Evolutionary conservation across 2,329 filamentous ascomycete species (phyloP).

Genomic region (Alternaria tenuissima): DNA sequence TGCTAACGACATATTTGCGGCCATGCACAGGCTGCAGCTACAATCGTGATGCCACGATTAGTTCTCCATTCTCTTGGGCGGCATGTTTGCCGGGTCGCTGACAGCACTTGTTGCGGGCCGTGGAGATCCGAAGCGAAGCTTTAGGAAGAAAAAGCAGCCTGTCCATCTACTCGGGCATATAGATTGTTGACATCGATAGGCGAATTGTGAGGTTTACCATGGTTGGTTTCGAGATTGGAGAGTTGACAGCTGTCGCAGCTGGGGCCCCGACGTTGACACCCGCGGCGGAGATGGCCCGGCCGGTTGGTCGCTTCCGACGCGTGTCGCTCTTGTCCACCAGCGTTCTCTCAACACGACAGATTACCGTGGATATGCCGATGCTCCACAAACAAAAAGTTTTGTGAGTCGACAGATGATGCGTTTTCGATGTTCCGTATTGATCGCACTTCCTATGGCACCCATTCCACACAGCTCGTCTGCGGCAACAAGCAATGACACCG

Average conservation of each 20-base stretch:
- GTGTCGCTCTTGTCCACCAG: not conserved
- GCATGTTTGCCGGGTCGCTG: not conserved
- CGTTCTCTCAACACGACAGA: not conserved
- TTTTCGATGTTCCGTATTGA: not conserved
- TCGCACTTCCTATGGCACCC: not conserved
- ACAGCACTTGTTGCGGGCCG: slow-evolving; percentile 5
- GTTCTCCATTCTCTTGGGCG: not conserved
- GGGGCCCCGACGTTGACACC: not conserved
- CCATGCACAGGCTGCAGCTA: not conserved
- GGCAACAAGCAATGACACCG: not conserved
- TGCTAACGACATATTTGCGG: slow-evolving; percentile 4
- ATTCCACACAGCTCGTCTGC: not conserved
- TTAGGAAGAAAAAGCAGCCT: slow-evolving; percentile 3
- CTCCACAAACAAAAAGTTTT: not conserved
- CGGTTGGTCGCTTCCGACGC: not conserved
- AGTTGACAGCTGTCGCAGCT: slow-evolving; percentile 10
- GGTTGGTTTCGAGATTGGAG: not conserved
- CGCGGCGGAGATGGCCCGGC: slow-evolving; percentile 7
- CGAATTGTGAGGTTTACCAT: not conserved
- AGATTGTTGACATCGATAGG: not conserved
- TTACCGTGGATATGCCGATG: not conserved
- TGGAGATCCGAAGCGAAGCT: slow-evolving; percentile 7
- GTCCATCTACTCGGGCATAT: not conserved
- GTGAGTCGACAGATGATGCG: not conserved
- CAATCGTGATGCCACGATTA: not conserved